Percentiles rank a stretch among this genome's conserved stretches.
phyloP scores from a whole-genome alignment of 495 filamentous ascomycete genomes.

The Penicillium manginii region DNA sequence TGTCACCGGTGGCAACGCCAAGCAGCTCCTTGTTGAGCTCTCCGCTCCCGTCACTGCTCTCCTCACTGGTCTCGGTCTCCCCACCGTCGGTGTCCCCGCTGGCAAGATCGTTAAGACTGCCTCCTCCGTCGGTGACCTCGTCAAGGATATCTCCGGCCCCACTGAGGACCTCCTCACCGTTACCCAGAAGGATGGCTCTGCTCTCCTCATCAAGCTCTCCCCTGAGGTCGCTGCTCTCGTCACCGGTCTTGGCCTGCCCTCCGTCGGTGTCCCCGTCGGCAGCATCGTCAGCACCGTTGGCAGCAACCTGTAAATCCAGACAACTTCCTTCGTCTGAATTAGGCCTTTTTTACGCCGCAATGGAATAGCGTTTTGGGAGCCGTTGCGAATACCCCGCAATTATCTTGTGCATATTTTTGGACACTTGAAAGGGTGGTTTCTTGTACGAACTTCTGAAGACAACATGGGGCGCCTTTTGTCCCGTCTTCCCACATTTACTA shows the following conservation, averaged over 20 bases:
- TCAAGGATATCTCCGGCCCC: slow-evolving; percentile 37
- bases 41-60: slow-evolving; percentile 36
- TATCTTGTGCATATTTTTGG: slow-evolving; percentile 27
- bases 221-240: slow-evolving; percentile 38
- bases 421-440: slow-evolving; percentile 19
- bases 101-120: slow-evolving; percentile 42
- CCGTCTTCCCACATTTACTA: slow-evolving; percentile 7
- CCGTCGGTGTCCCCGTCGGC: slow-evolving; percentile 36
- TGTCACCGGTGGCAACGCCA: slow-evolving; percentile 36
- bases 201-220: slow-evolving; percentile 43
- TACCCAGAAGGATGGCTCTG: slow-evolving; percentile 33
- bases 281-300: slow-evolving; percentile 41
- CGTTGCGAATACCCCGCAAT: slow-evolving; percentile 22
- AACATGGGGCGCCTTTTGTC: background rate
- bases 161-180: slow-evolving; percentile 39
- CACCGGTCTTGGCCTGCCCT: slow-evolving; percentile 42
- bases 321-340: slow-evolving; percentile 5
- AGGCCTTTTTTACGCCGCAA: slow-evolving; percentile 26
- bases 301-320: slow-evolving; percentile 37
- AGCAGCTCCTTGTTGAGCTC: slow-evolving; percentile 42
- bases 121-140: slow-evolving; percentile 40
- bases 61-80: slow-evolving; percentile 43
- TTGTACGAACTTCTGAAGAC: slow-evolving; percentile 17
- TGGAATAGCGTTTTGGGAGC: slow-evolving; percentile 26
- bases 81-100: slow-evolving; percentile 33